Conservation (phyloP, 768 basidiomycete species). For the Psilocybe sp. region DNA sequence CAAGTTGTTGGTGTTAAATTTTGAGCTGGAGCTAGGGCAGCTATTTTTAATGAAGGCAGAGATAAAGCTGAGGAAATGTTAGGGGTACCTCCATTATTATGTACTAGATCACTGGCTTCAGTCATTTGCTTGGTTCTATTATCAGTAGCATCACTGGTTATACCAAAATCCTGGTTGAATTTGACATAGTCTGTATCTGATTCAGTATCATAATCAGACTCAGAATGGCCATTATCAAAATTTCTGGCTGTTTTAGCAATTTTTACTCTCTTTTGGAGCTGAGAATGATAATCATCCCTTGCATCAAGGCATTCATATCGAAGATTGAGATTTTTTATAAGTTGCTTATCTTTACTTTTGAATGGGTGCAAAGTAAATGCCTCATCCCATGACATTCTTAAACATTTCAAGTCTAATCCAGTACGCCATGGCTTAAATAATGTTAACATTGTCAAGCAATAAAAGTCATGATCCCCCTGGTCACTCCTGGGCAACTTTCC, state of each 20-base stretch:
- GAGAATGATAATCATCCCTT: slow-evolving; percentile 27
- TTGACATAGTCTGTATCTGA: background rate
- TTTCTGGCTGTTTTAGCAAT: background rate
- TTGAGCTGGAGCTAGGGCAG: too few species aligned
- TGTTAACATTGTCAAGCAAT: slow-evolving; percentile 28
- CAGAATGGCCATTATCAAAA: background rate
- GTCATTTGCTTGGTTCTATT: background rate
- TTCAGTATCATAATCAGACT: background rate
- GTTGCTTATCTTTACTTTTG: slow-evolving; percentile 2
- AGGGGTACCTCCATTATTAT: background rate
- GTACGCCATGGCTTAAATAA: slow-evolving; percentile 27
- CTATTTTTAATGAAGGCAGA: too few species aligned
- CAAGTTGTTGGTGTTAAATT: too few species aligned
- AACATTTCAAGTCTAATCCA: slow-evolving; percentile 16
- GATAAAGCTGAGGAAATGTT: too few species aligned
- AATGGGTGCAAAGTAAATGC: slow-evolving; percentile 17
- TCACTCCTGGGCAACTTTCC: slow-evolving; percentile 24
- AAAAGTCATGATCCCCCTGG: slow-evolving; percentile 26
- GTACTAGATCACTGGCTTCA: background rate
- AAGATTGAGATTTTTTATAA: slow-evolving; percentile 29
- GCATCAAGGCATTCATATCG: slow-evolving; percentile 35
- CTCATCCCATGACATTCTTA: slow-evolving; percentile 18
- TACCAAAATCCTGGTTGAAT: background rate
- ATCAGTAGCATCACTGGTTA: background rate
- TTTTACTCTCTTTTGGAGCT: slow-evolving; percentile 8